phyloP scores from a whole-genome alignment of 2,329 filamentous ascomycete species.

The Trichoderma simmonsii region DNA sequence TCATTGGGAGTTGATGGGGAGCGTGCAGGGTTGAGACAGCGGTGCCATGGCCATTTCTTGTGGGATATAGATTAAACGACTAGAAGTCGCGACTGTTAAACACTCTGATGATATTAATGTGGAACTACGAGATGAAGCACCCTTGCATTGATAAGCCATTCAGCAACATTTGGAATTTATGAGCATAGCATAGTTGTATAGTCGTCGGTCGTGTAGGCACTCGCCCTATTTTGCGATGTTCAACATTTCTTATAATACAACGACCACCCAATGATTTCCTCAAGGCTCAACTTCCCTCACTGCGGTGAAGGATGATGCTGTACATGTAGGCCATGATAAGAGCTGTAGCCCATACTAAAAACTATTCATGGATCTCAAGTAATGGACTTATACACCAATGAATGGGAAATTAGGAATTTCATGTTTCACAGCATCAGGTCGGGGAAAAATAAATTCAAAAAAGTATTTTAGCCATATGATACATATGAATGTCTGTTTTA shows the following conservation, averaged over 20 bases:
- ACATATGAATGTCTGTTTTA: neutral
- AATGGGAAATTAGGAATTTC: neutral
- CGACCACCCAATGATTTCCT: neutral
- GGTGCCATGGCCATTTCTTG: neutral
- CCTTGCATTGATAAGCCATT: neutral
- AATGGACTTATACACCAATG: neutral
- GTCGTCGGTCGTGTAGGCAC: neutral
- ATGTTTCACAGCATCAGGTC: neutral
- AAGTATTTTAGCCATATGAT: neutral
- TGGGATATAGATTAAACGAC: neutral
- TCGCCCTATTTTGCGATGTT: neutral
- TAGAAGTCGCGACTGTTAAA: neutral
- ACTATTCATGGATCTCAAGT: neutral
- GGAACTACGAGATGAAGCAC: neutral
- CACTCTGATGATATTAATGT: neutral
- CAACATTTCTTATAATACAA: neutral
- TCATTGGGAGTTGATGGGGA: conserved; percentile 9
- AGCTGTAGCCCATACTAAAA: neutral
- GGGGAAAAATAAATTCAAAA: neutral
- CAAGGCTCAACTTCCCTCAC: neutral
- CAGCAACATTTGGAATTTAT: neutral
- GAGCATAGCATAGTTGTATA: neutral
- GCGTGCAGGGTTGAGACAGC: neutral
- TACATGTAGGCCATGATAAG: neutral
- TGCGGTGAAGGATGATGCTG: neutral